Base-by-base conservation (phyloP, 257 asterid species). In the Salvia miltiorrhiza region DNA sequence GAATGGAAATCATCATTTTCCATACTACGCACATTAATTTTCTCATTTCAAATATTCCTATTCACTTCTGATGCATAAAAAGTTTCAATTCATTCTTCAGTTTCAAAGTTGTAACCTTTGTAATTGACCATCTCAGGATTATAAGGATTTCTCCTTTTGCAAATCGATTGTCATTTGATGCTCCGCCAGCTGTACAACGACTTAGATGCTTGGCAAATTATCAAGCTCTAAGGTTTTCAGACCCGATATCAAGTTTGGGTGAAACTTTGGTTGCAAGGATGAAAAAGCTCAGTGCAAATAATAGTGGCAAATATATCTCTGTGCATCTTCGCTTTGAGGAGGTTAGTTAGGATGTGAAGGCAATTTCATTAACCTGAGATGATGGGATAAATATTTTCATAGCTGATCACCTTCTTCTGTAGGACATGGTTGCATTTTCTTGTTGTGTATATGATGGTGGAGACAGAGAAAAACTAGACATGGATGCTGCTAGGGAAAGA, bases 351-450 rank as follows among this genome's bases (percentile, higher is more conserved):
- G 53, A 74, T 62, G 65, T 53, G 52, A 50, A 48, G 44, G 44
- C 40, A 57, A 40, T 45, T 69, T 56, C 61, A 17, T 47, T 63
- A 52, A 45, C 67, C 70, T 59, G 64, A 53, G 65, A 24, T 70
- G 58, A 43, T 5, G 21, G 28, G 7, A 62, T 17, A 54, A 67
- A 65, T 10, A 48, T 11, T 49, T n/a, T 14, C 37, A 65, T 43
- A 70, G 41, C 63, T 74, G 60, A 62, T 71, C 26, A 60, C 78
- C 65, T 62, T 68, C 77, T 73, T 73, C 28, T 78, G 75, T 79
- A 94, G 99, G 99, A 94, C 77, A 94, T 94, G 99, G 97, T 94
- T 77, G 99, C 99, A 48, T 94, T 94, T 82, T 94, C 99, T 40
- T 94, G 99, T 78, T 94, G 99, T 82, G 74, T 87, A 64, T 94